A percentile compares a stretch with the other conserved stretches of the same genome.
Conservation (phyloP, 495 filamentous ascomycete species). For the Aspergillus nanangensis region DNA sequence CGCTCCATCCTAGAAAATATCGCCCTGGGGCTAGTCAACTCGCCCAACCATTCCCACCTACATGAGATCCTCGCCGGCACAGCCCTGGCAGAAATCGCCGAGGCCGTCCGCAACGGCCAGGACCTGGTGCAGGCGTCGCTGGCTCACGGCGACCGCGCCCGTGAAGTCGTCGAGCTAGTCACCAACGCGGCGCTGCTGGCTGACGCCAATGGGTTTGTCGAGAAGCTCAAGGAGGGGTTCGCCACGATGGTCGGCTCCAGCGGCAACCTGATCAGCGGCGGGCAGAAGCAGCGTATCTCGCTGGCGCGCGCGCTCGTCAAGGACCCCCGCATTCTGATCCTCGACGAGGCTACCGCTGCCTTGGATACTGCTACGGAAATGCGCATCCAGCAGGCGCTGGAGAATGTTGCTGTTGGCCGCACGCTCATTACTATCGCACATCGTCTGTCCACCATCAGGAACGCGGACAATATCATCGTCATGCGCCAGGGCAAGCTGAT, state of each 20-base stretch:
- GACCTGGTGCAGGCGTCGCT: conserved; percentile 29
- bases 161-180: conserved; percentile 36
- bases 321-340: conserved; percentile 72
- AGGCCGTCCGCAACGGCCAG: conserved; percentile 28
- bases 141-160: conserved; percentile 21
- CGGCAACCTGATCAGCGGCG: conserved; percentile 56
- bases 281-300: conserved; percentile 61
- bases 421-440: conserved; percentile 48
- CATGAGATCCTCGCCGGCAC: conserved; percentile 23
- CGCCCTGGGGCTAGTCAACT: conserved; percentile 58
- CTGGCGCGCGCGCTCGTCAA: conserved; percentile 72
- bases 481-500: conserved; percentile 52
- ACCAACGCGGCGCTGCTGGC: conserved; percentile 36
- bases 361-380: conserved; percentile 51
- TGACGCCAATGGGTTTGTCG: conserved; percentile 41
- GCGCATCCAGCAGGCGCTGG: conserved; percentile 48
- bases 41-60: conserved; percentile 41
- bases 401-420: conserved; percentile 38
- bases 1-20: conserved; percentile 69
- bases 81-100: conserved; percentile 27
- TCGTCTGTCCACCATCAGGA: conserved; percentile 44
- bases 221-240: conserved; percentile 43
- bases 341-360: conserved; percentile 75
- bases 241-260: conserved; percentile 50
- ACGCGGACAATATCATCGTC: conserved; percentile 64